Conservation (phyloP, 108 stramenopile species). For the Cyclostephanos tholiformis region DNA sequence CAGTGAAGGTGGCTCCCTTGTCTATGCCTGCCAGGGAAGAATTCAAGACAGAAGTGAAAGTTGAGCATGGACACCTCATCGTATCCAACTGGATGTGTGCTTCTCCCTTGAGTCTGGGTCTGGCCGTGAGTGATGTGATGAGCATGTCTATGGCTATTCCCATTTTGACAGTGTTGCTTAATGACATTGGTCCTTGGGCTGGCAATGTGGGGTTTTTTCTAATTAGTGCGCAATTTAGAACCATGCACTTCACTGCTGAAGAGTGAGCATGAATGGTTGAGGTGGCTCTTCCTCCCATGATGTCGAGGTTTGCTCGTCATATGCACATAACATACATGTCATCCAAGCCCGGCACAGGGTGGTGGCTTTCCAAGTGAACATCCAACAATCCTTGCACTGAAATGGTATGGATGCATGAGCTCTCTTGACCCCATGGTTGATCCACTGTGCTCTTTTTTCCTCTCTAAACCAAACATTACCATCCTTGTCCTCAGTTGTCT, state of each 20-base stretch:
- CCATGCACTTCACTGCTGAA: not conserved
- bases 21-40: not conserved
- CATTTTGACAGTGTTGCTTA: not conserved
- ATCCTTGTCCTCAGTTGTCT: not conserved
- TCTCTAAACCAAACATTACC: constrained; percentile 8
- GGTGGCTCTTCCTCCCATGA: not conserved
- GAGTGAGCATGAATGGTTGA: not conserved
- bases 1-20: not conserved
- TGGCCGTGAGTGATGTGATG: not conserved
- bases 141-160: not conserved
- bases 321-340: not conserved
- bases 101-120: not conserved
- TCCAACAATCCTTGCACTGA: constrained; percentile 62
- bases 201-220: not conserved
- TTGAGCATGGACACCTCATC: not conserved
- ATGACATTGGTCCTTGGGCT: not conserved
- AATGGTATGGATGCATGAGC: not conserved
- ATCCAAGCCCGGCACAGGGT: not conserved
- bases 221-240: not conserved
- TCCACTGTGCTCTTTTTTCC: not conserved
- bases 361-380: not conserved
- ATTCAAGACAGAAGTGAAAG: not conserved
- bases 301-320: not conserved
- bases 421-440: not conserved
- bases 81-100: not conserved